phyloP scores from a whole-genome alignment of 106 monocot genomes.

The Ottelia alismoides region DNA sequence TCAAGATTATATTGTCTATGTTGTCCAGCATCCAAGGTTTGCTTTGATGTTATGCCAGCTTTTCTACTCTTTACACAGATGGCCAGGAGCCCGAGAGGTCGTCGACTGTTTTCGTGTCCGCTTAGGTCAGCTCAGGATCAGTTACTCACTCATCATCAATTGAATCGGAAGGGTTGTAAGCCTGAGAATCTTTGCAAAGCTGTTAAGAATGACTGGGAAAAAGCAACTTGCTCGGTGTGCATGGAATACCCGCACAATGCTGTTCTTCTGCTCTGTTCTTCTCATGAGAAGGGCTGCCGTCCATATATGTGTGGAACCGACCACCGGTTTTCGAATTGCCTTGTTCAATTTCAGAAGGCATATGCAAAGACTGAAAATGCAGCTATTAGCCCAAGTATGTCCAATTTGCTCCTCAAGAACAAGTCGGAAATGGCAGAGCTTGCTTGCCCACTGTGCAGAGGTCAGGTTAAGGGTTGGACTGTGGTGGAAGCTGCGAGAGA shows the following conservation, averaged over 20 bases:
- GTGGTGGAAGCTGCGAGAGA: neutral
- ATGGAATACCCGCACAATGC: slow-evolving; percentile 67
- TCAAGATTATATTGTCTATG: too few relatives aligned
- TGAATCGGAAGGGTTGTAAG: slow-evolving; percentile 3
- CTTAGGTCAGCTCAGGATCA: too few relatives aligned
- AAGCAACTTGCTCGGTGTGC: slow-evolving; percentile 50
- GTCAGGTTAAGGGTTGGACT: slow-evolving; percentile 2
- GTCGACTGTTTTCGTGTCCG: too few relatives aligned
- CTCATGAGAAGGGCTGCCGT: slow-evolving; percentile 61
- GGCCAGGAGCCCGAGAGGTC: too few relatives aligned
- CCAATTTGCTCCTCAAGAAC: neutral
- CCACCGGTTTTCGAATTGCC: slow-evolving; percentile 53
- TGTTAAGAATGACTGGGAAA: too few relatives aligned
- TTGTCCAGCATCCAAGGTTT: too few relatives aligned
- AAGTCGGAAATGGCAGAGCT: slow-evolving; percentile 8
- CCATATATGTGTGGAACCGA: slow-evolving; percentile 65
- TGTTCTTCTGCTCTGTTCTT: slow-evolving; percentile 55
- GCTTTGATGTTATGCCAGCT: too few relatives aligned
- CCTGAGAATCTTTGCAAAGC: slow-evolving; percentile 12
- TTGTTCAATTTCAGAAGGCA: slow-evolving; percentile 57
- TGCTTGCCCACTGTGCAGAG: slow-evolving; percentile 9
- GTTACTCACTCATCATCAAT: too few relatives aligned
- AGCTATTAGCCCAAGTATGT: neutral
- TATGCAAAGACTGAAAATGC: slow-evolving; percentile 17
- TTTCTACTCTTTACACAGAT: too few relatives aligned